Evolutionary conservation across 495 filamentous ascomycete genomes (phyloP).

Genomic region (Neurospora sp.): DNA sequence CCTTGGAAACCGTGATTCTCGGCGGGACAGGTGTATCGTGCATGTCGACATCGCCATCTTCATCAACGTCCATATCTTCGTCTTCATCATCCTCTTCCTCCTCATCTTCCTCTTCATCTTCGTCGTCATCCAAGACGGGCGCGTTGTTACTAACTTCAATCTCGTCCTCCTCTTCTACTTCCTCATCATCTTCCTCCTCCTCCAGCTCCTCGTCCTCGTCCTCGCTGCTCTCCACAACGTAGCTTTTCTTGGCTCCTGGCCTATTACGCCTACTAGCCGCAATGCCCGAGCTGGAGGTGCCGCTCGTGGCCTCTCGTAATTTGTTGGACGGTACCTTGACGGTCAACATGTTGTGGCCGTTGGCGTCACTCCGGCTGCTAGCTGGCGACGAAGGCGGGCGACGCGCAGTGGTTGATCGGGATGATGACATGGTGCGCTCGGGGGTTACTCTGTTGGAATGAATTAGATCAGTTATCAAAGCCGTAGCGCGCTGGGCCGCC

Average conservation of each 20-base stretch:
- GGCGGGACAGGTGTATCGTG: constrained; percentile 26
- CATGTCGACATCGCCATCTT: constrained; percentile 39
- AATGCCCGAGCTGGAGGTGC: constrained; percentile 47
- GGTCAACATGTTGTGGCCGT: constrained; percentile 58
- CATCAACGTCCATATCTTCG: constrained; percentile 37
- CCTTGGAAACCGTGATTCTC: constrained; percentile 35
- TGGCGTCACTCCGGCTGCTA: constrained; percentile 37
- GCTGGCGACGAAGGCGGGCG: constrained; percentile 38
- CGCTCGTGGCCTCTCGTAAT: constrained; percentile 63
- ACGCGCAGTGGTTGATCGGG: constrained; percentile 21
- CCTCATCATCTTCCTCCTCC: constrained; percentile 32
- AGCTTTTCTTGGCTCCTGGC: constrained; percentile 56
- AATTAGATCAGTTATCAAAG: constrained; percentile 41
- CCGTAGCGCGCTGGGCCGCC: constrained; percentile 37
- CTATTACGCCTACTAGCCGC: constrained; percentile 48
- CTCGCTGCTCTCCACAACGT: constrained; percentile 52
- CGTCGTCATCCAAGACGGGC: constrained; percentile 16
- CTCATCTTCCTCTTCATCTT: constrained; percentile 15
- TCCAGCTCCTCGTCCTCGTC: constrained; percentile 39
- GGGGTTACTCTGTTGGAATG: constrained; percentile 35
- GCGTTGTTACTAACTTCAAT: constrained; percentile 32
- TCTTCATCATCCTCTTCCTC: constrained; percentile 20
- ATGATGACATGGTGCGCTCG: constrained; percentile 37
- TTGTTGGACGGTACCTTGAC: constrained; percentile 79
- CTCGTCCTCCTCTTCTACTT: constrained; percentile 21